These are phyloP conservation scores for Curvularia sp. DNA, from an alignment of 2,329 filamentous ascomycete species.

Conservation along the genomic window DNA sequence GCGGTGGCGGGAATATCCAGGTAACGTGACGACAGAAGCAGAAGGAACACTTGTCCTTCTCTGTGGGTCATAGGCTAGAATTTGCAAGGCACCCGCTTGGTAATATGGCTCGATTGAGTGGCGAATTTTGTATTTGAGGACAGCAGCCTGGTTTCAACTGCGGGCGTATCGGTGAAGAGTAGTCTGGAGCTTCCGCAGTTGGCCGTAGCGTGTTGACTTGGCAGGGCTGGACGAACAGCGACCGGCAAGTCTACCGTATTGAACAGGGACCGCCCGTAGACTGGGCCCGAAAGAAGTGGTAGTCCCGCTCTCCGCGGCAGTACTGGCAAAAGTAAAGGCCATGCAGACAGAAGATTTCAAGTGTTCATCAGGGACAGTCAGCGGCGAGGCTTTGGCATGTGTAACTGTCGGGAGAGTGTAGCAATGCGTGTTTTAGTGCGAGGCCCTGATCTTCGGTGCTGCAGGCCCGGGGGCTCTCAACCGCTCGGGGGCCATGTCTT, in stretches of 20 bases:
- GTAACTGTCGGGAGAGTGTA: background rate
- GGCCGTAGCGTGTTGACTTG: conserved; percentile 34
- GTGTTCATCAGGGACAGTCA: background rate
- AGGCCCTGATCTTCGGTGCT: conserved; percentile 25
- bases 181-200: conserved; percentile 38
- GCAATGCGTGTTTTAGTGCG: conserved; percentile 7
- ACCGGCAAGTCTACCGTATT: conserved; percentile 21
- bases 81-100: conserved; percentile 1
- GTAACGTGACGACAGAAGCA: background rate
- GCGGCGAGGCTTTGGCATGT: background rate
- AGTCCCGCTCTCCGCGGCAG: background rate
- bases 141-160: conserved; percentile 24
- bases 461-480: conserved; percentile 24
- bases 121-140: conserved; percentile 21
- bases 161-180: conserved; percentile 34
- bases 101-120: conserved; percentile 21
- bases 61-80: background rate
- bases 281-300: conserved; percentile 3
- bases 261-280: conserved; percentile 4
- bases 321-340: background rate
- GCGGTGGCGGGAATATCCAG: background rate
- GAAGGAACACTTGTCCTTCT: background rate
- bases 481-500: conserved; percentile 19
- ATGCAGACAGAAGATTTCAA: background rate
- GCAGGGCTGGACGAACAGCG: conserved; percentile 26